phyloP scores from a whole-genome alignment of 1,284 basidiomycete genomes.

The Apiotrichum siamense region DNA sequence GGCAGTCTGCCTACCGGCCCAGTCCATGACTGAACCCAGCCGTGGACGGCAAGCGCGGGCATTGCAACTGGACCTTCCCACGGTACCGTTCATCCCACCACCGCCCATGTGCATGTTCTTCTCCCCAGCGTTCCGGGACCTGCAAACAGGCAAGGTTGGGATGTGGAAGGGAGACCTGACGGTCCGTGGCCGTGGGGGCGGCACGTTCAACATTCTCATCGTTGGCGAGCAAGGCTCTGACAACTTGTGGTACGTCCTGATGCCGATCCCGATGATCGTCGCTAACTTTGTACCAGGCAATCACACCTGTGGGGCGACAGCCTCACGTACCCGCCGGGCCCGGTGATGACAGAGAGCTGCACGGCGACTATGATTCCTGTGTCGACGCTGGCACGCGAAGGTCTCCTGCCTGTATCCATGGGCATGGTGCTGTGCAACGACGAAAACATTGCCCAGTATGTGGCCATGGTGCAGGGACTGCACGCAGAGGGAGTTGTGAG shows the following conservation, averaged over 20 bases:
- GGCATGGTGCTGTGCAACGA: slow-evolving; percentile 46
- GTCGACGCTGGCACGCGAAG: slow-evolving; percentile 40
- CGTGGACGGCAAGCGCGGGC: slow-evolving; percentile 4
- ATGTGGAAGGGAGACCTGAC: slow-evolving; percentile 42
- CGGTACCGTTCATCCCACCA: slow-evolving; percentile 35
- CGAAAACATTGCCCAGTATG: slow-evolving; percentile 28
- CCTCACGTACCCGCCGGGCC: slow-evolving; percentile 27
- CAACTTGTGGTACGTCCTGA: slow-evolving; percentile 37
- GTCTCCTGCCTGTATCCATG: slow-evolving; percentile 38
- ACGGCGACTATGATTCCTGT: slow-evolving; percentile 43
- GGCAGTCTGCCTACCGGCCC: too few species aligned
- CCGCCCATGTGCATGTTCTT: slow-evolving; percentile 48
- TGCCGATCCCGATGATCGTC: too few species aligned
- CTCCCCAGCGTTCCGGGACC: slow-evolving; percentile 35
- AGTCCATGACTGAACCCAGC: too few species aligned
- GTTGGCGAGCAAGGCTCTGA: slow-evolving; percentile 35
- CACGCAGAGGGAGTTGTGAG: slow-evolving; percentile 43
- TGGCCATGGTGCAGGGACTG: slow-evolving; percentile 40
- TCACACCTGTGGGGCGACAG: slow-evolving; percentile 31
- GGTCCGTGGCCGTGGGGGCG: slow-evolving; percentile 35
- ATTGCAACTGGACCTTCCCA: not conserved
- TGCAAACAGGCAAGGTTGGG: slow-evolving; percentile 39
- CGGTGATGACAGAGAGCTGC: slow-evolving; percentile 17
- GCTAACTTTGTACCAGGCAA: slow-evolving; percentile 33
- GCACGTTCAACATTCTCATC: slow-evolving; percentile 37